Percentiles rank a stretch among this genome's conserved stretches.
These are phyloP conservation scores for Fusarium mexicanum DNA, from an alignment of 2,329 filamentous ascomycete genomes.

Conservation along the genomic window DNA sequence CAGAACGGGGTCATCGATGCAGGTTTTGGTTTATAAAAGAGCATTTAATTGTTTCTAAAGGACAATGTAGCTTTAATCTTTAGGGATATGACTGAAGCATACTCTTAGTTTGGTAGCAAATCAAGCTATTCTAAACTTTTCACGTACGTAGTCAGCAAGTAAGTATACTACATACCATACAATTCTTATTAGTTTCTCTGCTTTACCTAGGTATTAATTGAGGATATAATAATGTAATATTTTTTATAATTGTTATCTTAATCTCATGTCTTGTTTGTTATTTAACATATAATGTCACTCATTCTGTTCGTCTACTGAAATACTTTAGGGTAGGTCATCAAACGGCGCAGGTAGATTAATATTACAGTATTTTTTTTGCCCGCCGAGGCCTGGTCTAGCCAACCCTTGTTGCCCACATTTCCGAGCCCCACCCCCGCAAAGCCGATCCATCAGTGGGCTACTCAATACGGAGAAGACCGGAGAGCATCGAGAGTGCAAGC, in stretches of 20 bases:
- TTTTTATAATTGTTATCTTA: not conserved
- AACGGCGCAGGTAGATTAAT: too few species aligned
- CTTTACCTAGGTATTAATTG: rapidly evolving
- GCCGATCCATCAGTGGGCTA: rapidly evolving
- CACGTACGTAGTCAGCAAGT: rapidly evolving
- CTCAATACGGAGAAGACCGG: not conserved
- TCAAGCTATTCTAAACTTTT: too few species aligned
- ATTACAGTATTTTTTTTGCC: not conserved
- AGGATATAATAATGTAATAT: rapidly evolving
- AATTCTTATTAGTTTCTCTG: rapidly evolving
- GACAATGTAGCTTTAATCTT: rapidly evolving
- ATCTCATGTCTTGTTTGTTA: not conserved
- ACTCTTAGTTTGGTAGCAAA: rapidly evolving
- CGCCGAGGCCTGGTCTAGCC: not conserved
- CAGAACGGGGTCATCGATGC: constrained; percentile 61
- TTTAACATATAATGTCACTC: not conserved
- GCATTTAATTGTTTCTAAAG: rapidly evolving
- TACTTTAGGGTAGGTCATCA: not conserved
- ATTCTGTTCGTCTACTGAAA: rapidly evolving
- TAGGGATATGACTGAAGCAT: rapidly evolving
- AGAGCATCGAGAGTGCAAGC: rapidly evolving
- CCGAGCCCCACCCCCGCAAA: not conserved
- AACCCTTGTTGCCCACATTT: not conserved
- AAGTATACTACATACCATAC: rapidly evolving
- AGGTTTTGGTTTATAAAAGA: not conserved